phyloP scores from a whole-genome alignment of 2,329 filamentous ascomycete genomes.

The Didymella arachidicola region DNA sequence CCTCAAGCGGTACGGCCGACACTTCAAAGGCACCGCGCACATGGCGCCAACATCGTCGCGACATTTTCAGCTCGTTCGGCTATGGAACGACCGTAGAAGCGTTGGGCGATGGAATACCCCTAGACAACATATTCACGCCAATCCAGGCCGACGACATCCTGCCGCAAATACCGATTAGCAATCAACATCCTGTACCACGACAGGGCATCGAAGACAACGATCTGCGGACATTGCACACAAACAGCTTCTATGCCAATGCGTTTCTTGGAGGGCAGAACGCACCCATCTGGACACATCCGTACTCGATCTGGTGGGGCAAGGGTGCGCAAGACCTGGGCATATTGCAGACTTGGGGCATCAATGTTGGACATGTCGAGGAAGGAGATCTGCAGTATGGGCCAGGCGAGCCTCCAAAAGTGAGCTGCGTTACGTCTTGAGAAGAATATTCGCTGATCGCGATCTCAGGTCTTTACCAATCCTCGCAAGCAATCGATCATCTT shows the following conservation, averaged over 20 bases:
- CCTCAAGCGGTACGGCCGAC: background rate
- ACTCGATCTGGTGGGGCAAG: slow-evolving; percentile 56
- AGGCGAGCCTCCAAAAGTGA: slow-evolving; percentile 44
- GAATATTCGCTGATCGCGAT: background rate
- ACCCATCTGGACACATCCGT: slow-evolving; percentile 75
- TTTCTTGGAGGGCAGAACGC: slow-evolving; percentile 76
- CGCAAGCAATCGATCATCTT: slow-evolving; percentile 82
- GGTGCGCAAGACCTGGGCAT: slow-evolving; percentile 61
- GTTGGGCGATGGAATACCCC: slow-evolving; percentile 20
- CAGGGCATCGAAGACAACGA: slow-evolving; percentile 51
- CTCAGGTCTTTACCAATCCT: slow-evolving; percentile 77
- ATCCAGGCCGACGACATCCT: slow-evolving; percentile 54
- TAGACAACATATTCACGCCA: slow-evolving; percentile 52
- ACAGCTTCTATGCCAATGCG: slow-evolving; percentile 76
- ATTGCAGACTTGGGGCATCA: slow-evolving; percentile 71
- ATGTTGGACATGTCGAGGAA: slow-evolving; percentile 75
- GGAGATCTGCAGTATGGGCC: slow-evolving; percentile 72
- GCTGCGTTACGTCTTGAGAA: background rate
- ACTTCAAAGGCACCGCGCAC: background rate
- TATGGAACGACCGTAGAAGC: background rate
- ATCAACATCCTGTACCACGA: slow-evolving; percentile 53
- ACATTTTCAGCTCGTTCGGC: slow-evolving; percentile 25
- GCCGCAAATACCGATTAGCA: slow-evolving; percentile 49
- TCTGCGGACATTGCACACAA: slow-evolving; percentile 67
- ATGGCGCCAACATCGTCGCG: slow-evolving; percentile 19